Evolutionary conservation across 2,329 filamentous ascomycete species (phyloP), one percentile per base, ranked within the genome.

Genomic region (Fusarium sp.): DNA sequence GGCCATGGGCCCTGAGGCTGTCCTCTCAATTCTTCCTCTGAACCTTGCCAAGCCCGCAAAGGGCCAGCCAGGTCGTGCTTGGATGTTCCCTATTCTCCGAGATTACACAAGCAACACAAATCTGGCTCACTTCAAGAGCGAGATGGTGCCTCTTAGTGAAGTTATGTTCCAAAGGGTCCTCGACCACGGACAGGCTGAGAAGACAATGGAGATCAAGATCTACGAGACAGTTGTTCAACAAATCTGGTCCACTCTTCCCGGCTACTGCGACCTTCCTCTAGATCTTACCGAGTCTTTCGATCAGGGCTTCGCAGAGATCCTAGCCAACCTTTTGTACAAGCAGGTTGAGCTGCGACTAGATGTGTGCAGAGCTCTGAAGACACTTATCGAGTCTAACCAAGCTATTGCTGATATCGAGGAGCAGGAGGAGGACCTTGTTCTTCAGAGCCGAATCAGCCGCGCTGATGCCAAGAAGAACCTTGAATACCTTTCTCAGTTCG

Each of bases 141-240:
- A 97, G 74, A 89, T 99, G 79, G 89, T 97, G 8, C 94, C 96
- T 16, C 83, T 99, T 26, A 98, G 95, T 77, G 92, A 97, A 77
- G 82, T 87, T 50, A 92, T 99, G 84, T 97, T 95, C 78, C 93
- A 98, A 77, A 89, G 88, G 70, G 92, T 98, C 7, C 83, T 97
- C 46, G 91, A 97, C 65, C 92, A 97, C 73, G 92, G 92, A 15
- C 83, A 88, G 23, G 89, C 88, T 15, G 92, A 95, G 76, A 97
- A 97, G 84, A 96, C 93, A 0, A 94, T 97, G 86, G 94, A 98
- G 78, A 88, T 96, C 76, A 99, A 99, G 84, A 97, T 99, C 62
- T 99, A 96, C 77, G 95, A 99, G 81, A 98, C 96, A 0, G 84
- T 99, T 6, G 93, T 99, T 10, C 92, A 97, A 72, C 96, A 99